phyloP scores from a whole-genome alignment of 225 moss, liverwort and hornwort species.

The Anthoceros angustus region DNA sequence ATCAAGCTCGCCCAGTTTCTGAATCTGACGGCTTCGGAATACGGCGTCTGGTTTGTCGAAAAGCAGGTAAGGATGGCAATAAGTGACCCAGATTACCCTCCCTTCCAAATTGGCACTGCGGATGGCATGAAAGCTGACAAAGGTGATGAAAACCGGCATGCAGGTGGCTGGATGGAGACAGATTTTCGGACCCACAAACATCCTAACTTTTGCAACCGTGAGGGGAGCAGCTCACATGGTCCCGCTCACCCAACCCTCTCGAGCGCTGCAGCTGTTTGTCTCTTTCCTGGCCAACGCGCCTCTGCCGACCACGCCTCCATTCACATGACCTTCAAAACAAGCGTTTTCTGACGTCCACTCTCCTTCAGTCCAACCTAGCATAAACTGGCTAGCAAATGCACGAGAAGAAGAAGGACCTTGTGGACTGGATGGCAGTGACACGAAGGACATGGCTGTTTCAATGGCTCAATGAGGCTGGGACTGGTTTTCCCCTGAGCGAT shows the following conservation, averaged over 20 bases:
- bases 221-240: constrained; percentile 5
- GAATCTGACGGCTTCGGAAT: neutral
- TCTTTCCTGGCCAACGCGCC: neutral
- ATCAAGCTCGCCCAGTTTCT: neutral
- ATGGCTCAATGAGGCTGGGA: too few species aligned
- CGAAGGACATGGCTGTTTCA: too few species aligned
- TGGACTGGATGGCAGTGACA: too few species aligned
- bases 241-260: neutral
- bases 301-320: neutral
- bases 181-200: neutral
- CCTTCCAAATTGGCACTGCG: neutral
- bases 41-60: neutral
- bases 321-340: too few species aligned
- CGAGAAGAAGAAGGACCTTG: too few species aligned
- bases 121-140: neutral
- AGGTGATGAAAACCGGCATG: neutral
- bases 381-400: too few species aligned
- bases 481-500: too few species aligned
- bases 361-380: too few species aligned
- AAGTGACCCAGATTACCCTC: neutral
- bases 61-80: neutral
- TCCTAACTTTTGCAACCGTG: neutral
- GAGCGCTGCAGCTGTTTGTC: neutral
- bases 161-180: neutral
- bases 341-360: too few species aligned